A percentile compares a stretch with the other conserved stretches of the same genome.
These are phyloP conservation scores for Annulohypoxylon bovei DNA, from an alignment of 495 filamentous ascomycete genomes.

Conservation along the genomic window DNA sequence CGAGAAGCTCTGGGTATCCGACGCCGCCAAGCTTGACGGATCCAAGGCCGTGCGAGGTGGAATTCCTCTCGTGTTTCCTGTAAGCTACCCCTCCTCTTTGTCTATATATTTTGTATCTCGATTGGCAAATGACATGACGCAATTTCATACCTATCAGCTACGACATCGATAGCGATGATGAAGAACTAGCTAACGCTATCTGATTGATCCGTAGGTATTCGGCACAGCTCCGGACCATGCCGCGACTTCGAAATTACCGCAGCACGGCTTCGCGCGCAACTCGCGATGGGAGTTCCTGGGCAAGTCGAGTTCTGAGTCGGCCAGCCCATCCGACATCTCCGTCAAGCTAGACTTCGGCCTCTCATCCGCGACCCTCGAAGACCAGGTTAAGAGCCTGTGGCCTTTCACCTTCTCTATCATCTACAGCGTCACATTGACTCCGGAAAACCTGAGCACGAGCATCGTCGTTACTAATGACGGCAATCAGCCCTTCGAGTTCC, in stretches of 20 bases:
- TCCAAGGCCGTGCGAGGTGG: slow-evolving; percentile 74
- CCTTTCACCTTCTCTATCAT: slow-evolving; percentile 87
- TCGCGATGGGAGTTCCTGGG: slow-evolving; percentile 81
- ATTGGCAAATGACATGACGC: background rate
- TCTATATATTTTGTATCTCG: background rate
- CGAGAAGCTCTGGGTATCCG: slow-evolving; percentile 90
- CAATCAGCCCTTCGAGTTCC: slow-evolving; percentile 82
- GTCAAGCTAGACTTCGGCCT: slow-evolving; percentile 97
- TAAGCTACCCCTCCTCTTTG: slow-evolving; percentile 55
- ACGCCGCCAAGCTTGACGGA: slow-evolving; percentile 73
- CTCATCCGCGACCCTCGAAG: slow-evolving; percentile 71
- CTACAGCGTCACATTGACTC: slow-evolving; percentile 87
- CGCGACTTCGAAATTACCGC: slow-evolving; percentile 77
- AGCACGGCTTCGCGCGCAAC: slow-evolving; percentile 96
- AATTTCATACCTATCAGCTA: no score
- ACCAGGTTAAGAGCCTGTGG: slow-evolving; percentile 73
- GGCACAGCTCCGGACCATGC: slow-evolving; percentile 80
- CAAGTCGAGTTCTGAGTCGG: slow-evolving; percentile 69
- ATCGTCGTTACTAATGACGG: slow-evolving; percentile 91
- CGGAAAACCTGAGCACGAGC: slow-evolving; percentile 78
- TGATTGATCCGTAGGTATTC: slow-evolving; percentile 72
- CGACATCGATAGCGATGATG: background rate
- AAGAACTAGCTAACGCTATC: slow-evolving; percentile 5
- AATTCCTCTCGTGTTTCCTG: slow-evolving; percentile 95
- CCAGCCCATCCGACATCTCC: slow-evolving; percentile 63